Conservation (phyloP, 163 green algal species). For the Chloromonas sp. region DNA sequence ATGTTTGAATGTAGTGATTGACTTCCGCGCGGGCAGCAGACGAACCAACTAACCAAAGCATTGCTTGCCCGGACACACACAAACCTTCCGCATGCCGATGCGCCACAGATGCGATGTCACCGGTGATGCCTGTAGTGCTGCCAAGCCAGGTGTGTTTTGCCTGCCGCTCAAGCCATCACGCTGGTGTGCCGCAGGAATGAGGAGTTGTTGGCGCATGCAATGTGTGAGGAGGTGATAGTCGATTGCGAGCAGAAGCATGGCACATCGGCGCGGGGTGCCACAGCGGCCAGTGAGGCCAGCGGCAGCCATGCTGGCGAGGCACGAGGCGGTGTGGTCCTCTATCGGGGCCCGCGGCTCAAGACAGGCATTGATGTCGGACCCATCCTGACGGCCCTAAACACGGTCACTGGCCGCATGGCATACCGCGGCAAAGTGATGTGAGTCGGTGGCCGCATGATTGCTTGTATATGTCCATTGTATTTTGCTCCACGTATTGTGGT, state of each 20-base stretch:
- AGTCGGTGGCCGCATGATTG: not conserved
- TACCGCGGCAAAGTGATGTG: slow-evolving; percentile 9
- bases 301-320: not conserved
- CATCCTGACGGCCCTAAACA: slow-evolving; percentile 14
- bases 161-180: no score
- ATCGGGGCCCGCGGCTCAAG: slow-evolving; percentile 15
- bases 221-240: slow-evolving; percentile 34
- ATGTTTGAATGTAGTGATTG: no score
- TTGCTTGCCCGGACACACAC: no score
- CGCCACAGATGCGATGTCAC: no score
- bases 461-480: not conserved
- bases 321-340: not conserved
- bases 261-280: no score
- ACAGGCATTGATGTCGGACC: slow-evolving; percentile 18
- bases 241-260: not conserved
- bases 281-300: not conserved
- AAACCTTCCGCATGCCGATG: no score
- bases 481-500: no score
- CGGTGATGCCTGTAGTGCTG: no score
- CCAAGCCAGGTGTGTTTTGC: no score
- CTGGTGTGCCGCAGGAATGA: slow-evolving; percentile 10
- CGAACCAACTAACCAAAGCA: no score
- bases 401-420: slow-evolving; percentile 15
- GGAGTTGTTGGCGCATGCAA: slow-evolving; percentile 25
- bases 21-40: no score